Base-by-base conservation (phyloP, 2,329 filamentous ascomycete genomes). In the Colletotrichum limetticola region DNA sequence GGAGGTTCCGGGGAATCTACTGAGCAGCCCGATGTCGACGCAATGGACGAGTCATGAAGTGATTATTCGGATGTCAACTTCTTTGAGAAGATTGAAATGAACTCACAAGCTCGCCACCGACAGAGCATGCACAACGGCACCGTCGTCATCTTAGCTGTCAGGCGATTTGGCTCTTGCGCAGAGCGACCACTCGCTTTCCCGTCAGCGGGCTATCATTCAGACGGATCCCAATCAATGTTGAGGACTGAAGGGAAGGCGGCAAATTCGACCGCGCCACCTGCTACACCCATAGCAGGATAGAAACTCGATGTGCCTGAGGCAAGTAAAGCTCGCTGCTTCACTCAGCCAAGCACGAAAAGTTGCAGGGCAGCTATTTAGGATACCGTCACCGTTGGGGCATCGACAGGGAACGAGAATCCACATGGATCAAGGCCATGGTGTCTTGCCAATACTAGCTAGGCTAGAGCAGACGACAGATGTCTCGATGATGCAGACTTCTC, bases 1-100 rank as follows among this genome's bases (percentile, higher is more conserved):
- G 81, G 78, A 3, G 78, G 77, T 19, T 77, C 65, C n/a, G 71
- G 58, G 22, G 76, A 69, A 8, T 57, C 19, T 37, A 58, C 60
- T 11, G 60, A 52, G 24, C 53, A 70, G n/a, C 61, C 55, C 19
- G 68, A 62, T 42, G 46, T 66, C 24, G 70, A 73, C 46, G 68
- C 63, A 4, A 74, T 74, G 71, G 71, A 74, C 28, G 71, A 74
- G 42, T 74, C 71, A 28, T 74, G 71, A 74, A 26, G 19, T 3
- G 46, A 30, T 12, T 5, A 4, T 11, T 32, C 30, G 24, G 32
- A 57, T 26, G 2, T 22, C 32, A 11, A 57, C 52, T 57, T 30
- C 14, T 14, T 30, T 2, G 32, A n/a, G 35, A 64, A 55, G 14
- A 37, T 35, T 14, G 28, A 49, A 22, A n/a, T 16, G 12, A 49